Evolutionary conservation across 2,329 filamentous ascomycete genomes (phyloP).

Genomic region (Truncatella angustata): DNA sequence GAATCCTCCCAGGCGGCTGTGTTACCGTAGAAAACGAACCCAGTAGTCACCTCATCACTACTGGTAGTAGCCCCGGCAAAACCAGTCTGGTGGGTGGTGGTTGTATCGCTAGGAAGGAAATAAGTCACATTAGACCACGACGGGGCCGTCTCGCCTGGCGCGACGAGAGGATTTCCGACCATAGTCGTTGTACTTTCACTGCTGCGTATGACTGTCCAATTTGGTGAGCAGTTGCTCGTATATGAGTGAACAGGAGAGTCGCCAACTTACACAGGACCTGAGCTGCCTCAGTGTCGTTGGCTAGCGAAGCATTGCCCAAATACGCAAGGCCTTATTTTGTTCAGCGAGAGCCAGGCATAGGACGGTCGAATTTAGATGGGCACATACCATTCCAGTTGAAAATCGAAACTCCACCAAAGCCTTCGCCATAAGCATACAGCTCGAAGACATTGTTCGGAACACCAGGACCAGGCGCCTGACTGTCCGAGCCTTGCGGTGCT

Average conservation of each 20-base stretch:
- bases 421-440: conserved; percentile 25
- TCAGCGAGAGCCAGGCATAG: background rate
- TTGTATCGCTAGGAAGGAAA: conserved; percentile 18
- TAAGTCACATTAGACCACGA: conserved; percentile 24
- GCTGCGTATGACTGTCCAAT: conserved; percentile 13
- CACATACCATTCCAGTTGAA: conserved; percentile 22
- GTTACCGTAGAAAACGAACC: conserved; percentile 25
- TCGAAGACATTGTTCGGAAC: conserved; percentile 18
- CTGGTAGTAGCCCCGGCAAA: conserved; percentile 14
- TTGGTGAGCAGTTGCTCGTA: background rate
- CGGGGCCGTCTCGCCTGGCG: conserved; percentile 10
- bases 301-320: conserved; percentile 8
- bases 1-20: conserved; percentile 16
- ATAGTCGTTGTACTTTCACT: conserved; percentile 13
- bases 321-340: conserved; percentile 10
- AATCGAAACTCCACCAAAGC: conserved; percentile 22
- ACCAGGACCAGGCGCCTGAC: background rate
- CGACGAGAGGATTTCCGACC: conserved; percentile 18
- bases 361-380: background rate
- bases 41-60: conserved; percentile 13
- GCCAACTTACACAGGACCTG: conserved; percentile 19
- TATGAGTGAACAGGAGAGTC: background rate
- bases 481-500: conserved; percentile 2
- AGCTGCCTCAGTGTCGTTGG: conserved; percentile 15
- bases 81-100: conserved; percentile 17